Conservation (phyloP, 2,329 filamentous ascomycete species). For the Aschersonia sp. region DNA sequence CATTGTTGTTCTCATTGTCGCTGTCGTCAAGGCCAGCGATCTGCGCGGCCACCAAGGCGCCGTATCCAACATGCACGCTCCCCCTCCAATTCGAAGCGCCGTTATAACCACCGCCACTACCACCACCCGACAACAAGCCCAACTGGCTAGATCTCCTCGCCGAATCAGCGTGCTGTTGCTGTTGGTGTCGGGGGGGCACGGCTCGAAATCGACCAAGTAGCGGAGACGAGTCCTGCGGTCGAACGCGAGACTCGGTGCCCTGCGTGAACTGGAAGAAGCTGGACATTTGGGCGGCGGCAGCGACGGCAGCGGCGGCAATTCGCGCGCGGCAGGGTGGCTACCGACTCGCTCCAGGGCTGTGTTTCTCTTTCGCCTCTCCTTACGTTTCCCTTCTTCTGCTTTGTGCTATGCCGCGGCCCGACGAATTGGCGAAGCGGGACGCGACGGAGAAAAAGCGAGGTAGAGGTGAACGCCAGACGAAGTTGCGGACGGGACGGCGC, state of each 20-base stretch:
- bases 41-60: slow-evolving; percentile 31
- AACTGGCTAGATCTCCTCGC: slow-evolving; percentile 19
- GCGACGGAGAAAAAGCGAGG: too few species aligned
- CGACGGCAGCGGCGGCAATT: too few species aligned
- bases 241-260: slow-evolving; percentile 42
- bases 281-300: slow-evolving; percentile 29
- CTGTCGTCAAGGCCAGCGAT: slow-evolving; percentile 11
- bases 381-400: too few species aligned
- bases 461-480: too few species aligned
- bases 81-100: slow-evolving; percentile 17
- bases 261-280: slow-evolving; percentile 54
- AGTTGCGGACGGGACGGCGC: too few species aligned
- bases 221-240: slow-evolving; percentile 40
- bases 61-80: slow-evolving; percentile 43
- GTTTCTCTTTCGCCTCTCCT: too few species aligned
- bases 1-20: slow-evolving; percentile 15
- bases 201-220: slow-evolving; percentile 51
- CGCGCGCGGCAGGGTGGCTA: too few species aligned
- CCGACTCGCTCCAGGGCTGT: too few species aligned
- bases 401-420: too few species aligned
- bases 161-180: slow-evolving; percentile 8
- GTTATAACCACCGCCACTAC: slow-evolving; percentile 8
- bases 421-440: too few species aligned
- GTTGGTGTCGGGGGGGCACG: slow-evolving; percentile 29
- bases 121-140: slow-evolving; percentile 22